Conservation (phyloP, 2,329 filamentous ascomycete genomes). For the Xylariaceae sp. region DNA sequence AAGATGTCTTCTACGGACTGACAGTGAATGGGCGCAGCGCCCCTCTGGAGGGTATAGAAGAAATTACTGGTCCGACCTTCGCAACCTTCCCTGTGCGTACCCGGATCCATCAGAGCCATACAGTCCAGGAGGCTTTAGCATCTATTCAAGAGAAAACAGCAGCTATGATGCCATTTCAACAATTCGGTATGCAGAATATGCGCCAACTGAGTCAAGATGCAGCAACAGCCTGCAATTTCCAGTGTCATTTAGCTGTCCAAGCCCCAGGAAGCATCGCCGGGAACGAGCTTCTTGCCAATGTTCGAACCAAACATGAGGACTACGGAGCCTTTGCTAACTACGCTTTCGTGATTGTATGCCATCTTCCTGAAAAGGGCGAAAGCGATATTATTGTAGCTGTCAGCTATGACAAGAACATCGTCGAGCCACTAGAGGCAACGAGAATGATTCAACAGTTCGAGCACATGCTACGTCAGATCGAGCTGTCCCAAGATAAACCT, state of each 20-base stretch:
- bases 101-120: neutral
- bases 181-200: constrained; percentile 20
- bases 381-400: constrained; percentile 1
- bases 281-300: neutral
- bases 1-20: constrained; percentile 5
- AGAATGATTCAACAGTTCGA: constrained; percentile 14
- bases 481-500: constrained; percentile 1
- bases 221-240: constrained; percentile 12
- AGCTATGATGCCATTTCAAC: constrained; percentile 6
- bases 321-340: neutral
- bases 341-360: constrained; percentile 14
- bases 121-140: neutral
- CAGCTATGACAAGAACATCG: constrained; percentile 10
- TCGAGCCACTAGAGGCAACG: neutral
- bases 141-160: constrained; percentile 8
- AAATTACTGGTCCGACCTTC: constrained; percentile 14
- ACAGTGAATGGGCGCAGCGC: constrained; percentile 2
- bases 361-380: constrained; percentile 6
- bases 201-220: constrained; percentile 5
- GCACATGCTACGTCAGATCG: constrained; percentile 13
- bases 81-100: constrained; percentile 15
- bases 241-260: constrained; percentile 17
- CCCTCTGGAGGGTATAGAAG: constrained; percentile 6
- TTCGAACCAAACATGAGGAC: neutral
- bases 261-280: neutral